Evolutionary conservation across 768 basidiomycete genomes (phyloP).

Genomic region (Rhizopogon roseolus): DNA sequence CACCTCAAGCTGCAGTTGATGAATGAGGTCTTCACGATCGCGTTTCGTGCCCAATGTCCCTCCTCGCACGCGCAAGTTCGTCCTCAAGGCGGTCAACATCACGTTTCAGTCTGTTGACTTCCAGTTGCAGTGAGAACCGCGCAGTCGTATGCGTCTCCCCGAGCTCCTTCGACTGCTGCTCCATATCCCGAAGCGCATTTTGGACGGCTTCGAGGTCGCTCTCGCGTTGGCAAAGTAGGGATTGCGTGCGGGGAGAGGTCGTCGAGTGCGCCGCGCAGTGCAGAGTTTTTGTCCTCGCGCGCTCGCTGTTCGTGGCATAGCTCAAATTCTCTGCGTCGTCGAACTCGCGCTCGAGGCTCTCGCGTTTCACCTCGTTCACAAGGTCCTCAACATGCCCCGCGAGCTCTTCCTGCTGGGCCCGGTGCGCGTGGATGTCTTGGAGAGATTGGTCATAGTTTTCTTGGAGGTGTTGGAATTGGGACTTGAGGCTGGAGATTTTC

Average conservation of each 20-base stretch:
- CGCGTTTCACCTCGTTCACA: slow-evolving; percentile 54
- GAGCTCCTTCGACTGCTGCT: slow-evolving; percentile 70
- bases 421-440: slow-evolving; percentile 59
- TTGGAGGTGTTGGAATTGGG: slow-evolving; percentile 59
- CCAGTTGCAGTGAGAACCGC: slow-evolving; percentile 82
- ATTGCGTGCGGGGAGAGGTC: slow-evolving; percentile 59
- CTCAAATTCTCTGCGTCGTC: slow-evolving; percentile 52
- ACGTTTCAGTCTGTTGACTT: slow-evolving; percentile 79
- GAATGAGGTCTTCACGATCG: slow-evolving; percentile 69
- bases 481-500: slow-evolving; percentile 62
- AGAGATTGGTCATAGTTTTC: slow-evolving; percentile 61
- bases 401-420: slow-evolving; percentile 77
- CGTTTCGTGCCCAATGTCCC: slow-evolving; percentile 61
- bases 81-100: slow-evolving; percentile 80
- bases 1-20: slow-evolving; percentile 74
- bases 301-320: slow-evolving; percentile 55
- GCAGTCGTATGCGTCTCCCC: slow-evolving; percentile 85
- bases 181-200: slow-evolving; percentile 60
- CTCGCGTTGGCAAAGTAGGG: slow-evolving; percentile 67
- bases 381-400: slow-evolving; percentile 71
- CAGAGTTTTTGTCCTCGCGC: slow-evolving; percentile 66
- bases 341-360: slow-evolving; percentile 49
- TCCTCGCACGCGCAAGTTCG: slow-evolving; percentile 65
- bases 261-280: slow-evolving; percentile 56
- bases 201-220: slow-evolving; percentile 73